A percentile compares a stretch with the other conserved stretches of the same genome.
Evolutionary conservation across 495 filamentous ascomycete species (phyloP).

Genomic region (Oleoguttula mirabilis): DNA sequence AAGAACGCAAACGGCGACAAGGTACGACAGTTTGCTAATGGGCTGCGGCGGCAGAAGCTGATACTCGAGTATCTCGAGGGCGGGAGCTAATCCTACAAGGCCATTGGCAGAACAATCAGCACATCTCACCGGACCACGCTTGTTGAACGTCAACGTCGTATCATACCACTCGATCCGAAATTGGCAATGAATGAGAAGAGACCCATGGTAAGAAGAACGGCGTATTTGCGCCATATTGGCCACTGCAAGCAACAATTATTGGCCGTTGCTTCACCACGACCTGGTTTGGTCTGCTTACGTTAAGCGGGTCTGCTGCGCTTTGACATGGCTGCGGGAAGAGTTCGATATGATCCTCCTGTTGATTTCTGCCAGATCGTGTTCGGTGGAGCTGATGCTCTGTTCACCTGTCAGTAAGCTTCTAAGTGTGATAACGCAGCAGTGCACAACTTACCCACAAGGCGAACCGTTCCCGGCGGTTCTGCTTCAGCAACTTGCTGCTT

Average conservation of each 20-base stretch:
- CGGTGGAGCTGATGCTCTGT: conserved; percentile 16
- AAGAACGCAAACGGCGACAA: conserved; percentile 23
- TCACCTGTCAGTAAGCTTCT: too few relatives aligned
- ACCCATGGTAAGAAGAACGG: conserved; percentile 18
- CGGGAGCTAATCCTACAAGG: too few relatives aligned
- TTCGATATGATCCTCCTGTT: conserved; percentile 7
- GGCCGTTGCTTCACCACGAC: too few relatives aligned
- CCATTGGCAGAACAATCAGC: too few relatives aligned
- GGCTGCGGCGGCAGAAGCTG: conserved; percentile 8
- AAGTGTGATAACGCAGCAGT: background rate
- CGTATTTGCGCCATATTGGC: conserved; percentile 20
- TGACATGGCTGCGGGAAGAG: conserved; percentile 18
- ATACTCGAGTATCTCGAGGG: conserved; percentile 9
- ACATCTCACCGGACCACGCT: too few relatives aligned
- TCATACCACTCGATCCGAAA: too few relatives aligned
- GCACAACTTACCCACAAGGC: conserved; percentile 12
- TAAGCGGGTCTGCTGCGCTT: conserved; percentile 20
- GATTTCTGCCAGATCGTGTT: conserved; percentile 11
- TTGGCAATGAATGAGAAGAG: conserved; percentile 12
- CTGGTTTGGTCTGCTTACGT: conserved; percentile 8
- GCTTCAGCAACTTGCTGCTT: conserved; percentile 16
- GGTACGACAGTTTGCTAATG: conserved; percentile 10
- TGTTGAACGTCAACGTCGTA: too few relatives aligned
- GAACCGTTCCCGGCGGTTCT: conserved; percentile 16
- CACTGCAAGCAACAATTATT: conserved; percentile 7